Evolutionary conservation across 129 eudicot genomes (phyloP), one percentile per base, ranked within the genome.

Genomic region (Logfia minima): DNA sequence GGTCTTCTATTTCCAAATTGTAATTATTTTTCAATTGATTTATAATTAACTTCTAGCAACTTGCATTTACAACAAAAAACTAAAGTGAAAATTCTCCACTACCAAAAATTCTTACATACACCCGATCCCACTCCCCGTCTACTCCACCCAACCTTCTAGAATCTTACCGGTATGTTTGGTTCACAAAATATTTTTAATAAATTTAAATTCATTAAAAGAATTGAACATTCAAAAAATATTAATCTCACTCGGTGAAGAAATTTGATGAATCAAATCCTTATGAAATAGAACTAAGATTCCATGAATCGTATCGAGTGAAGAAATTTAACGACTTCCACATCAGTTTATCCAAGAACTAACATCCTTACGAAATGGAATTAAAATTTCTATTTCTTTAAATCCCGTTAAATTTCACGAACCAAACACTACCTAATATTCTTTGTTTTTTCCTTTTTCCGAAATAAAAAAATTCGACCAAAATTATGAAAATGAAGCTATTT

Each of bases 91-190:
- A 41, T 66, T 58, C 18, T 24, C 39, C 78, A 67, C 71, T 61
- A 78, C n/a, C 73, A 72, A 82, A 82, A 85, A 74, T 71, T 52
- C 75, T 74, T 86, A 80, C 84, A 86, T 85, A 68, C 79, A 80
- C 22, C 79, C 43, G 9, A 66, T 55, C 31, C 78, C 76, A 56
- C 70, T 71, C 14, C 3, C 34, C 18, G 55, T 73, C 68, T 24
- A 0, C 26, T 24, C 53, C 48, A 41, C 37, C 79, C 75, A 9
- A 63, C 41, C 41, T 53, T 81, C 77, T 68, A 63, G 63, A 79
- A 71, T 80, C 66, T 53, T 24, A 24, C 26, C 1, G 26, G 26
- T 24, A 1, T 1, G 26, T 24, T 24, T 24, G 26, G 1, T 24
- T 24, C 1, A 0, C 26, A 24, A 24, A 24, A 24, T 24, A 24